A percentile compares a stretch with the other conserved stretches of the same genome.
Conservation (phyloP, 78 protist genomes). For the Dictyostelium intermedium region DNA sequence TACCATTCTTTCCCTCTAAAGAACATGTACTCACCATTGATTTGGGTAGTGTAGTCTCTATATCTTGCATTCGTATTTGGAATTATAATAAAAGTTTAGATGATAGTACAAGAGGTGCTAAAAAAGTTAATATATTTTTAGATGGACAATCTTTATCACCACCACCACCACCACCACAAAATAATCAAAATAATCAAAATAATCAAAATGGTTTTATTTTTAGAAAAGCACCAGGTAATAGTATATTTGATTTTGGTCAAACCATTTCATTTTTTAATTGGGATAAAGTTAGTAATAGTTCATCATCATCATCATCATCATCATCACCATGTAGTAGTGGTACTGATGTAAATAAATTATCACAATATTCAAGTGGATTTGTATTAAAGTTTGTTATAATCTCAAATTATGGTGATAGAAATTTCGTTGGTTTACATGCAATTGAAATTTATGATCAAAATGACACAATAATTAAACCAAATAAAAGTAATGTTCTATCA, state of each 20-base stretch:
- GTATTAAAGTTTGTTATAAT: slow-evolving; percentile 60
- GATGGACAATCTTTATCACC: slow-evolving; percentile 49
- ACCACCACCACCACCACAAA: too few relatives aligned
- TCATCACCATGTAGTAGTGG: not conserved
- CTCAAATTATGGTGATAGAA: slow-evolving; percentile 82
- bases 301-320: not conserved
- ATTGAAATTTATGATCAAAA: slow-evolving; percentile 63
- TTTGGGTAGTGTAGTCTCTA: not conserved
- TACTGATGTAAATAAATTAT: not conserved
- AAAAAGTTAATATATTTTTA: slow-evolving; percentile 8
- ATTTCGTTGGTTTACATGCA: slow-evolving; percentile 76
- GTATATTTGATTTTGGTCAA: slow-evolving; percentile 57
- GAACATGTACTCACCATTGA: slow-evolving; percentile 51
- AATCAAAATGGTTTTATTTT: slow-evolving; percentile 42
- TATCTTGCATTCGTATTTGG: slow-evolving; percentile 84
- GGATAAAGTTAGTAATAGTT: slow-evolving; percentile 2
- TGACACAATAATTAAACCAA: not conserved
- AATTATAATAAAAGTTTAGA: slow-evolving; percentile 88
- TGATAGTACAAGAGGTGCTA: slow-evolving; percentile 77
- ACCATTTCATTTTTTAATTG: slow-evolving; percentile 54
- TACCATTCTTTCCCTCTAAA: slow-evolving; percentile 74
- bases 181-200: not conserved
- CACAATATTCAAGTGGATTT: not conserved
- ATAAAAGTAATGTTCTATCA: not conserved
- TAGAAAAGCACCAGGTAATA: slow-evolving; percentile 78